These are phyloP conservation scores for Hanseniaspora sp. DNA, from an alignment of 1,139 yeast species.

Conservation along the genomic window DNA sequence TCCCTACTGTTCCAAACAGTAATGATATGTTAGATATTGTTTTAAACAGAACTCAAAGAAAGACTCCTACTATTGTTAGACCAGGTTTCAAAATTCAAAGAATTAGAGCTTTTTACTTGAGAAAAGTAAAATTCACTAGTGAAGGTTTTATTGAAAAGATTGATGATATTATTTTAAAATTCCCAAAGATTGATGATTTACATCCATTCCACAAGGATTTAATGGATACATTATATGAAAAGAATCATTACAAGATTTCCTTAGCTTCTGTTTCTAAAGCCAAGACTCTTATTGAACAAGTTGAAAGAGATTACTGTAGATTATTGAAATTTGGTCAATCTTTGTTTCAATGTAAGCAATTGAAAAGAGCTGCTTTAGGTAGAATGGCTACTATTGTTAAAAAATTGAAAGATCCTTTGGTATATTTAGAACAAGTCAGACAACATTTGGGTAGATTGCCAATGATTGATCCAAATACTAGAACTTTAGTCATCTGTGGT, in stretches of 20 bases:
- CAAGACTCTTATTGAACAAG: constrained; percentile 87
- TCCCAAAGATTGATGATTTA: constrained; percentile 93
- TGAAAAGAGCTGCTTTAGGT: constrained; percentile 96
- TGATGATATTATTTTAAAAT: constrained; percentile 69
- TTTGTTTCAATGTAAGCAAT: constrained; percentile 93
- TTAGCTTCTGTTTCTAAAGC: constrained; percentile 91
- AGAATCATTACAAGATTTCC: constrained; percentile 96
- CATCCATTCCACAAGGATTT: constrained; percentile 98
- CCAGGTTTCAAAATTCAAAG: constrained; percentile 94
- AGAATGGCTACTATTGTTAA: constrained; percentile 97
- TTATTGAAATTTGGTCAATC: constrained; percentile 95
- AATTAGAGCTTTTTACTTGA: constrained; percentile 95
- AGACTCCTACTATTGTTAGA: constrained; percentile 95
- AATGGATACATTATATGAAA: constrained; percentile 94
- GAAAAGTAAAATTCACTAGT: constrained; percentile 90
- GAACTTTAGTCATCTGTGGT: constrained; percentile 94
- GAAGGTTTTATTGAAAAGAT: constrained; percentile 93
- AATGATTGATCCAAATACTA: constrained; percentile 93
- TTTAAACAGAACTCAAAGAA: constrained; percentile 92
- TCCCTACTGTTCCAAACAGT: constrained; percentile 84
- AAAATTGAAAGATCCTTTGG: constrained; percentile 85
- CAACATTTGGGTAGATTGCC: constrained; percentile 98
- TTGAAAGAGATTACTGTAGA: constrained; percentile 86
- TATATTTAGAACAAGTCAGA: constrained; percentile 93
- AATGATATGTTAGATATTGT: constrained; percentile 93